Base-by-base conservation (phyloP, 2,329 filamentous ascomycete species). In the Ascochyta viciae-villosae region DNA sequence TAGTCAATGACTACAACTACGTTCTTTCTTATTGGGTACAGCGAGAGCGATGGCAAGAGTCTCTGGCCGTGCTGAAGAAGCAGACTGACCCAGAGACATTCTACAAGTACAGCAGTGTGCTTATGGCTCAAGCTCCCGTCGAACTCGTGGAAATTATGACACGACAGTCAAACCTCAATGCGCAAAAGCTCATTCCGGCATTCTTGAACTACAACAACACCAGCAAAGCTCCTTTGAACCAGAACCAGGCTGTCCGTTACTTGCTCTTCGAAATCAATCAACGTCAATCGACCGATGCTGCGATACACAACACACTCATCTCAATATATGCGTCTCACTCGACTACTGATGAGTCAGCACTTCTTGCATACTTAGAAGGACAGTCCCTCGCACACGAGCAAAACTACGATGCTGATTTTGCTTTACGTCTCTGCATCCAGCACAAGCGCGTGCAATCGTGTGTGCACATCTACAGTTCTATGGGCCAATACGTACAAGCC, bases 21-120 rank as follows among this genome's bases (percentile, higher is more conserved):
- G 92, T 98, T 22, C 81, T 99, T 13, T 91, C 91, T 9, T 99
- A 99, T 76, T 99, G 95, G 95, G 89, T 98, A 16, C 95, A 98
- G 76, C 85, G 94, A 57, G 95, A 98, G 77, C 87, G 91, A 66
- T 99, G 95, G 95, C 78, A 81, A 4, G 92, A 97, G 67, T 92
- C 92, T 2, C 81, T 99, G 63, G 85, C 87, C 51, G 92, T 98
- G 37, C 82, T 99, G 48, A 96, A 97, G 79, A 92, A 90, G 75
- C 95, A 99, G 77, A 96, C 89, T 5, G 90, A 96, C 46, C 86
- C 91, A 0, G 92, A 96, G 46, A 91, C 96, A 41, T 99, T 98
- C 77, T 98, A 98, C 80, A 89, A 91, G 61, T 97, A 98, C 75
- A 95, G 92, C 80, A 96, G 89, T 68, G 93, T 98, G n/a, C 84